phyloP scores from a whole-genome alignment of 192 early-diverging fungal species.

The Backusella morwellensis region DNA sequence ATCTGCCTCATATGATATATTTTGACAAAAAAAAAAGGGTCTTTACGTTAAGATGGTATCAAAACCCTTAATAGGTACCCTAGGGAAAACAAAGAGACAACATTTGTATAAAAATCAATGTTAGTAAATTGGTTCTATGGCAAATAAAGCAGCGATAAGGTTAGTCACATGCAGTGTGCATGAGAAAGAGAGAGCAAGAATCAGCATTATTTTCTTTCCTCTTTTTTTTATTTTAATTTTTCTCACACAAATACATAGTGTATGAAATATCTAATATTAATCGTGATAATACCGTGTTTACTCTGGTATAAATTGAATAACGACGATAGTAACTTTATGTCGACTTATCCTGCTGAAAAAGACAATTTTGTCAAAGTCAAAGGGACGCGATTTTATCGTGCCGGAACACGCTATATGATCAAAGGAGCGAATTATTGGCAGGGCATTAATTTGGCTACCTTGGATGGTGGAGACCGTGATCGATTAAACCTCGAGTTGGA shows the following conservation, averaged over 20 bases:
- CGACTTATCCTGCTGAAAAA: neutral
- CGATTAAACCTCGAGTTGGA: constrained; percentile 55
- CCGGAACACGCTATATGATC: constrained; percentile 36
- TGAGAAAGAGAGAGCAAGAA: neutral
- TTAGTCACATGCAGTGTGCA: neutral
- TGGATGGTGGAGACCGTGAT: constrained; percentile 45
- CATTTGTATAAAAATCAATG: neutral
- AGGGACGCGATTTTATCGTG: constrained; percentile 36
- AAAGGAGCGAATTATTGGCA: constrained; percentile 73
- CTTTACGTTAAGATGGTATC: neutral
- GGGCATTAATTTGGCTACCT: constrained; percentile 64
- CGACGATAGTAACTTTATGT: neutral
- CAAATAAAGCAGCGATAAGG: neutral
- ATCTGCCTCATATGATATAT: neutral
- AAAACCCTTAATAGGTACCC: neutral
- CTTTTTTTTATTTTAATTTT: neutral
- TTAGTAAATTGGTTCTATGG: neutral
- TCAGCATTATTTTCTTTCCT: neutral
- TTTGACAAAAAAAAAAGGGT: neutral
- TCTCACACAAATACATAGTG: neutral
- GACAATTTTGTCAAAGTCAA: constrained; percentile 42
- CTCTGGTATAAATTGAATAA: neutral
- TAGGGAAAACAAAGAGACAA: neutral
- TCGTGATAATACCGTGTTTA: neutral
- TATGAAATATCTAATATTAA: neutral